phyloP scores from a whole-genome alignment of 768 basidiomycete genomes.

The Hortiboletus flavorubellus region DNA sequence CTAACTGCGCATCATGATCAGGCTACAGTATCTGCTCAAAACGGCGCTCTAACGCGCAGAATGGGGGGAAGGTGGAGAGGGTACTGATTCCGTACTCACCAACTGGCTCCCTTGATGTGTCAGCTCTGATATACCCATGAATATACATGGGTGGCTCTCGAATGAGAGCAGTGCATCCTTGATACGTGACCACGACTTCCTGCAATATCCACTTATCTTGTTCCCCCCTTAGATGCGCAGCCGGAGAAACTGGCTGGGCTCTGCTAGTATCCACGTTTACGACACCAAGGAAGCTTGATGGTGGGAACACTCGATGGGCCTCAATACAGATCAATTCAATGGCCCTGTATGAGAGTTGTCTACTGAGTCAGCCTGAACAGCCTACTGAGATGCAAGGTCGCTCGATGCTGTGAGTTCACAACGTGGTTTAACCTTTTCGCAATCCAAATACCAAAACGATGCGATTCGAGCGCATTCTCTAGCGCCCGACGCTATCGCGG shows the following conservation, averaged over 20 bases:
- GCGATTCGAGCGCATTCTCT: not conserved
- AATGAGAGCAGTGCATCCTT: not conserved
- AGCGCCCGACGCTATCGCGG: not conserved
- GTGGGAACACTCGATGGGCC: not conserved
- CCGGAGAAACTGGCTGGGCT: conserved; percentile 7
- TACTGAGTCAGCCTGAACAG: not conserved
- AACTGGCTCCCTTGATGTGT: conserved; percentile 12
- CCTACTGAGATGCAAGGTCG: not conserved
- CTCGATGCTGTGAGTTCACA: conserved; percentile 1
- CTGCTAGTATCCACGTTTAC: conserved; percentile 8
- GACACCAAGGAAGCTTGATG: conserved; percentile 11
- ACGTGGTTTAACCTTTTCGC: conserved; percentile 27
- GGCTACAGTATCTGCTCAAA: not conserved
- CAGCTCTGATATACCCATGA: conserved; percentile 14
- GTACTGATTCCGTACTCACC: conserved; percentile 16
- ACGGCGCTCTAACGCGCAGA: not conserved
- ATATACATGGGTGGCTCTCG: conserved; percentile 11
- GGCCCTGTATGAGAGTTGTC: not conserved
- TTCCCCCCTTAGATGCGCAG: conserved; percentile 7
- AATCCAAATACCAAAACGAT: not conserved
- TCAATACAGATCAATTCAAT: not conserved
- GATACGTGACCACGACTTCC: conserved; percentile 14
- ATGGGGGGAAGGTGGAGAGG: not conserved
- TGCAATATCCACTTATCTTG: conserved; percentile 19
- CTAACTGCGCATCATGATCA: conserved; percentile 10